Base-by-base conservation (phyloP, 345 rosid genomes). In the Brassica juncea region DNA sequence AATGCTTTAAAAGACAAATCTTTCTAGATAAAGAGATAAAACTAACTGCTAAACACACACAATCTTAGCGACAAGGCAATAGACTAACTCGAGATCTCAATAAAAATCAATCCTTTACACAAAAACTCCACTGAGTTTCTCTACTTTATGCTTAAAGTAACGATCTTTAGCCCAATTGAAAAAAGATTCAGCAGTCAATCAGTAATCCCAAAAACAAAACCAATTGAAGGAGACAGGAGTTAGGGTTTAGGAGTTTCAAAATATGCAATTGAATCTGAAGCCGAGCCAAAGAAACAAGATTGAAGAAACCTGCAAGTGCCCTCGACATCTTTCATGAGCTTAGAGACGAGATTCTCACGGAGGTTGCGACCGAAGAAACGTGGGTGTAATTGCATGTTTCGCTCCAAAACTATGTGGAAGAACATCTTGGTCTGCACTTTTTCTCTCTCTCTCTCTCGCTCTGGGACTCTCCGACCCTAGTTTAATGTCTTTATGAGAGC, bases 311-410 rank as follows among this genome's bases (percentile, higher is more conserved):
- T 91, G 97, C 97, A 92, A 84, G 98, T 94, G 64, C 98, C 97
- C 64, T 92, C 98, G 55, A 94, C 99, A 82, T 94, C 98, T 80
- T 91, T 92, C 97, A 90, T 91, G 83, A 94, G 98, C 83, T 91
- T 88, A 71, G 99, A 84, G 6, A 90, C 92, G 11, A 94, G 90
- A 39, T 86, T 89, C 1, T 91, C 97, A 10, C 95, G 88, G 66
- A 94, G 93, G 70, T 85, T 92, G 47, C 95, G 97, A 62, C 97
- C 97, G 63, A 94, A 92, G 85, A 85, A 86, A 31, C 97, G 90
- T 5, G 99, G 99, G 72, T 92, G 97, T 66, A 92, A 71, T 66
- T 91, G 99, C 97, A 94, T 92, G 82, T 92, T 94, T 66, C 97
- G 79, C 91, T 94, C 98, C 80, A 90, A 64, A 1, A 92, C 87